Percentiles rank a stretch among this genome's conserved stretches.
phyloP scores from a whole-genome alignment of 2,329 filamentous ascomycete genomes.

The Xylariaceae sp. region DNA sequence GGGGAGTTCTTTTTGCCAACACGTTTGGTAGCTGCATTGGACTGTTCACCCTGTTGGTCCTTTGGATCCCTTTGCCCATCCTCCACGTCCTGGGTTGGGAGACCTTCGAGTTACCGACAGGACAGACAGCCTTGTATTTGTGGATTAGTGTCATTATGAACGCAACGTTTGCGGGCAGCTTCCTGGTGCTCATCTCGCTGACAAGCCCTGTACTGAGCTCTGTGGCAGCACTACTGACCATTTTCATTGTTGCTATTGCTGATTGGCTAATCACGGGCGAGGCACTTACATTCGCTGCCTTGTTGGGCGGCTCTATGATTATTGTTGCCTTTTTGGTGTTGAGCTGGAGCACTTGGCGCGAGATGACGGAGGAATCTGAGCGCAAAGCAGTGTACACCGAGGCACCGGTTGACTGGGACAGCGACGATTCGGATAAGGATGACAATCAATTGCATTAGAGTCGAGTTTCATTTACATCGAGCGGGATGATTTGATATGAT shows the following conservation, averaged over 20 bases:
- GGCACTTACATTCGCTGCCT: conserved; percentile 74
- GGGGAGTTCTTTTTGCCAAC: conserved; percentile 96
- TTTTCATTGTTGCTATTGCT: conserved; percentile 92
- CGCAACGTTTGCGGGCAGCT: conserved; percentile 89
- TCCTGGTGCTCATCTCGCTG: conserved; percentile 89
- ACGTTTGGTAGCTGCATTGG: conserved; percentile 89
- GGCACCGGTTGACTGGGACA: conserved; percentile 22
- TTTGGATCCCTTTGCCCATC: conserved; percentile 91
- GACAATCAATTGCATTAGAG: background rate
- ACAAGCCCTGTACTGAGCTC: conserved; percentile 92
- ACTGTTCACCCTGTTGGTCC: conserved; percentile 79
- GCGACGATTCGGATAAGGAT: conserved; percentile 13
- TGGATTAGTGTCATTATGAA: conserved; percentile 83
- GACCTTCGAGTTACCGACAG: conserved; percentile 79
- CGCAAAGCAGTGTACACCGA: conserved; percentile 12
- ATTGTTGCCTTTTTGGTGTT: conserved; percentile 86
- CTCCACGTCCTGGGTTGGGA: conserved; percentile 81
- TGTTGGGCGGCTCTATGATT: conserved; percentile 85
- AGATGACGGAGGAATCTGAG: conserved; percentile 72
- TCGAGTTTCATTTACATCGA: too few species aligned
- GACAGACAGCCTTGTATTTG: conserved; percentile 80
- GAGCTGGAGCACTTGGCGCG: conserved; percentile 89
- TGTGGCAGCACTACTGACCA: conserved; percentile 91
- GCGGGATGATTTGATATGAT: too few species aligned
- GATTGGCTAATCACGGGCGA: conserved; percentile 87